Percentiles rank a stretch among this genome's conserved stretches.
phyloP scores from a whole-genome alignment of 2,329 filamentous ascomycete species.

The Stromatinia cepivora region DNA sequence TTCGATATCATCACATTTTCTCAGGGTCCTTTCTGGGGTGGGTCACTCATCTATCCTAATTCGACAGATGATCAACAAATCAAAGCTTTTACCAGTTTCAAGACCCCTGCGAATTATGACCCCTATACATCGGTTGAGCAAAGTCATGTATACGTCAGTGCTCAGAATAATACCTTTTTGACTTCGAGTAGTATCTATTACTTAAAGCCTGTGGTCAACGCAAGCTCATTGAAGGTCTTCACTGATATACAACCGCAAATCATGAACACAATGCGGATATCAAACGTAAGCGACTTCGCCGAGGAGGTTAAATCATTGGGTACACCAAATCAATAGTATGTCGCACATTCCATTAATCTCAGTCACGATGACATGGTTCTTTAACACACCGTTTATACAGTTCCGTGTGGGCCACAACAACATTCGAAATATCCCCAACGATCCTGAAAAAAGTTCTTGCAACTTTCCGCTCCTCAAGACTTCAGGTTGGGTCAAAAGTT shows the following conservation, averaged over 20 bases:
- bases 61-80: background rate
- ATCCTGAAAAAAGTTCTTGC: too few species aligned
- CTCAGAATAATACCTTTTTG: background rate
- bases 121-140: background rate
- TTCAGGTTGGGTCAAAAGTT: too few species aligned
- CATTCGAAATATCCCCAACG: too few species aligned
- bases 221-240: background rate
- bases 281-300: slow-evolving; percentile 4
- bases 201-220: slow-evolving; percentile 3
- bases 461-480: too few species aligned
- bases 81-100: background rate
- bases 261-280: slow-evolving; percentile 13
- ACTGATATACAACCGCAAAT: slow-evolving; percentile 15
- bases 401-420: too few species aligned
- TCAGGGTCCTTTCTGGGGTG: slow-evolving; percentile 23
- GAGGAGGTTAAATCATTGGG: slow-evolving; percentile 13
- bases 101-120: background rate
- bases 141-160: slow-evolving; percentile 1
- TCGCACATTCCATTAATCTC: too few species aligned
- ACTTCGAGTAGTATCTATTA: slow-evolving; percentile 11
- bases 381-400: too few species aligned
- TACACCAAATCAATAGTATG: too few species aligned
- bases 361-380: too few species aligned
- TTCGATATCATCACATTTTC: slow-evolving; percentile 40
- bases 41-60: slow-evolving; percentile 10